A percentile compares a stretch with the other conserved stretches of the same genome.
Evolutionary conservation across 106 monocot genomes (phyloP).

Genomic region (Cymbidium sinense): DNA sequence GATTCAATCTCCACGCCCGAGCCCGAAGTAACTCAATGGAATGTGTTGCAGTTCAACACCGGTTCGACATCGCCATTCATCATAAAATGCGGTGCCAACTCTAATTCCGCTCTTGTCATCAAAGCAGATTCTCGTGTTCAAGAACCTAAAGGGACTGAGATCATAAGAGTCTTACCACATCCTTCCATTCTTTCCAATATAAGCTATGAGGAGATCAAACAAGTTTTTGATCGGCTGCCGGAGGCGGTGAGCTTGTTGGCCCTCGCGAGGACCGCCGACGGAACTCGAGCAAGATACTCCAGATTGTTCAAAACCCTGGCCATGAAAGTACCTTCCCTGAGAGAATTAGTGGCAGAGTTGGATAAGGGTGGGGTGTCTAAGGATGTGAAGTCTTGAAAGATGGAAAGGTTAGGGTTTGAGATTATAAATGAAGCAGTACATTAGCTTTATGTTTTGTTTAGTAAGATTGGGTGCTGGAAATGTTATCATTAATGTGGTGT

Average conservation of each 20-base stretch:
- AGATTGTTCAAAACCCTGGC: slow-evolving; percentile 89
- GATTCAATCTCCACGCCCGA: slow-evolving; percentile 23
- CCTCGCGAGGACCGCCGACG: slow-evolving; percentile 86
- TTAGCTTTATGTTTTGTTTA: not conserved
- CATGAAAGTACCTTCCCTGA: slow-evolving; percentile 80
- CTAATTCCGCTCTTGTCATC: slow-evolving; percentile 71
- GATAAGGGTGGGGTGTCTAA: slow-evolving; percentile 59
- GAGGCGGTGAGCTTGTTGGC: slow-evolving; percentile 82
- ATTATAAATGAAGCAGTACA: not conserved
- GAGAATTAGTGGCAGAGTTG: slow-evolving; percentile 63
- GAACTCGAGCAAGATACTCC: slow-evolving; percentile 84
- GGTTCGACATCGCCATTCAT: slow-evolving; percentile 87
- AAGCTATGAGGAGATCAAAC: slow-evolving; percentile 88
- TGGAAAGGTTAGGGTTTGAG: not conserved
- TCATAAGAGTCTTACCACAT: slow-evolving; percentile 66
- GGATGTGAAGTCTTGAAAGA: slow-evolving; percentile 40
- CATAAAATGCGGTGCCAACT: slow-evolving; percentile 93
- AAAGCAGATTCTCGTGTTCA: slow-evolving; percentile 77
- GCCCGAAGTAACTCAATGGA: slow-evolving; percentile 87
- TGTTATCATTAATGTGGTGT: too few relatives aligned
- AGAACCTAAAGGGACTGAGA: slow-evolving; percentile 82
- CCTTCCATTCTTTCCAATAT: slow-evolving; percentile 63
- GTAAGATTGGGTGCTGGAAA: not conserved
- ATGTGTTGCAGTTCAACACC: slow-evolving; percentile 94
- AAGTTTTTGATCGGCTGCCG: slow-evolving; percentile 66